Evolutionary conservation across 2,329 filamentous ascomycete species (phyloP), one percentile per base, ranked within the genome.

Genomic region (Elsinoe fawcettii): DNA sequence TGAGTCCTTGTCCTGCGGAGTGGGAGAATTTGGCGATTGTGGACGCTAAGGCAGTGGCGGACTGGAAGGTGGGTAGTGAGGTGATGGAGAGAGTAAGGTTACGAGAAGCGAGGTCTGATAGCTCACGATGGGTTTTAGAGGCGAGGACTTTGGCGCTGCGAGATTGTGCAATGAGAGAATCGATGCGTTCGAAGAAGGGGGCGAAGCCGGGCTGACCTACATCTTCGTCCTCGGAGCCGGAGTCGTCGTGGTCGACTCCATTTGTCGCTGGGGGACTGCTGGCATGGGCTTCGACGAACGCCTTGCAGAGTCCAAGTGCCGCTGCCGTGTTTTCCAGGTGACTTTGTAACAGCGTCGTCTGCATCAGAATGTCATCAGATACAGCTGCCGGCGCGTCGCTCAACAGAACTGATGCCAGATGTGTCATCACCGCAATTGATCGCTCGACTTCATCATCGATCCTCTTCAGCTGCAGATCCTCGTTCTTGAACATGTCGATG

Each of bases 401-500:
- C 47, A 96, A 84, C 66, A 95, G 85, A 20, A 91, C 84, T 66
- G 92, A 88, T 8, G 84, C 86, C 12, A 96, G 80, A 69, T 96
- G 90, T n/a, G 82, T 82, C 78, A 96, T 85, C 56, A 96, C 80
- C 55, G 90, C 87, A 63, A 95, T 88, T 5, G 88, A 92, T 12
- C 74, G 83, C 65, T 92, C 85, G 36, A 97, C 76, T 67, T 95
- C 89, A 22, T 83, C 82, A 0, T 88, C 85, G 66, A 90, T 90
- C 65, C 89, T 86, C 69, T 86, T 83, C 72, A 92, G 87, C 71
- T 90, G 90, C 51, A 97, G 75, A 57, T 96, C 90, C 63, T 95
- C 90, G 55, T 84, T 84, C 62, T 90, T 85, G 56, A 96, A 70
- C 5, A 83, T 83, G 62, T 96, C 91, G 58, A 97, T 88, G 83